phyloP scores from a whole-genome alignment of 2,329 filamentous ascomycete species.

The Fusarium sp. region DNA sequence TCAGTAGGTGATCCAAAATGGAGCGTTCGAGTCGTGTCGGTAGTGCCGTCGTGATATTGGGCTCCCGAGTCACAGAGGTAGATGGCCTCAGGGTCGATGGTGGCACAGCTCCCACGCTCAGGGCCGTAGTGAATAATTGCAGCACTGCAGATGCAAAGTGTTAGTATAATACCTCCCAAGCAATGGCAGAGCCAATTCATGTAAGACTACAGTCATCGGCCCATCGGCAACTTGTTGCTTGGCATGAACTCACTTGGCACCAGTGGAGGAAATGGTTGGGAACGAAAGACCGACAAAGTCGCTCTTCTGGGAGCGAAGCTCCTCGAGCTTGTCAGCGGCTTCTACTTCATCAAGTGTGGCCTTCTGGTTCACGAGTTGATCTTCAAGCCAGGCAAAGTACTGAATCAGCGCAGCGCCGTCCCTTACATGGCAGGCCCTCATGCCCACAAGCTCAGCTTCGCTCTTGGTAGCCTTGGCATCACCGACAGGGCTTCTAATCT shows the following conservation, averaged over 20 bases:
- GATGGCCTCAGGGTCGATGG: constrained; percentile 85
- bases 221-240: not conserved
- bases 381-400: constrained; percentile 97
- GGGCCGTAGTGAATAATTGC: constrained; percentile 97
- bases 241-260: constrained; percentile 70
- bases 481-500: constrained; percentile 85
- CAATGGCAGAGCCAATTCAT: not conserved
- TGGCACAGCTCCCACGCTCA: constrained; percentile 82
- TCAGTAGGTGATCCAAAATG: constrained; percentile 89
- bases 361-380: constrained; percentile 82
- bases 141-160: constrained; percentile 66
- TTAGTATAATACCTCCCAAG: constrained; percentile 7
- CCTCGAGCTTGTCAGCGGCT: constrained; percentile 91
- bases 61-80: constrained; percentile 98
- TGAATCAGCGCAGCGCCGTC: constrained; percentile 92
- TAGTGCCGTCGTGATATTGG: constrained; percentile 96
- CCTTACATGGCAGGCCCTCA: constrained; percentile 92
- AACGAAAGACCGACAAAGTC: constrained; percentile 93
- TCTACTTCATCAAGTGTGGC: constrained; percentile 85
- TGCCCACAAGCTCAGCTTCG: constrained; percentile 86
- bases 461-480: constrained; percentile 98
- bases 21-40: constrained; percentile 92
- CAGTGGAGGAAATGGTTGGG: constrained; percentile 94
- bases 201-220: not conserved
- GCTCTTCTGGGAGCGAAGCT: constrained; percentile 74